Evolutionary conservation across 352 stramenopile genomes (phyloP), one percentile per base, ranked within the genome.

Genomic region (Lagenidium giganteum): DNA sequence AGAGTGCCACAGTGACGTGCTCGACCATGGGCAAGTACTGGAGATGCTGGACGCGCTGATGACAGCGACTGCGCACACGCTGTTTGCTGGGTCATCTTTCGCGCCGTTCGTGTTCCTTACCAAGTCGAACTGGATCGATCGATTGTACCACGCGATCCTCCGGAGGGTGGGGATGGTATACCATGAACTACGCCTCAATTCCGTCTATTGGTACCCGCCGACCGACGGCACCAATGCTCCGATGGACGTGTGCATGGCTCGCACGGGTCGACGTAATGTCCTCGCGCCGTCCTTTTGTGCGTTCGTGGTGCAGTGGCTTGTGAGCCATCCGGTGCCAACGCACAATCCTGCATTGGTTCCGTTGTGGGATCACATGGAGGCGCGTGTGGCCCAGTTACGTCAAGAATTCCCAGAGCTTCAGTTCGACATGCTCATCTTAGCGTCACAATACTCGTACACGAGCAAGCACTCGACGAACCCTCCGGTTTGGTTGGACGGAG

Each of bases 31-130:
- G 1, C 69, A 57, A 0, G 43, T 58, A 0, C 82, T 73, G 21
- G 43, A 3, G 0, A 67, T 80, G 55, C 31, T 82, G 0, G 57
- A 85, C 28, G 54, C 38, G 1, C 45, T 80, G 8, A 52, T 61
- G 3, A 35, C 42, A 0, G 30, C 45, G 12, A 26, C 8, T 5
- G 20, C 20, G 6, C 37, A 41, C 2, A n/a, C n/a, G n/a, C n/a
- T n/a, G n/a, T n/a, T n/a, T n/a, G n/a, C n/a, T n/a, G n/a, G n/a
- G n/a, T n/a, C n/a, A n/a, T n/a, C n/a, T n/a, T n/a, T n/a, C n/a
- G n/a, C 34, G 0, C 39, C 44, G 6, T 21, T 65, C 8, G 27
- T 38, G 0, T 70, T 62, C 27, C 34, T 32, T 3, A 61, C 54
- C 0, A 24, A 37, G 12, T 55, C 42, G 35, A 22, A 41, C 17